These are phyloP conservation scores for Xylariaceae sp. DNA, from an alignment of 2,329 filamentous ascomycete genomes.

Conservation along the genomic window DNA sequence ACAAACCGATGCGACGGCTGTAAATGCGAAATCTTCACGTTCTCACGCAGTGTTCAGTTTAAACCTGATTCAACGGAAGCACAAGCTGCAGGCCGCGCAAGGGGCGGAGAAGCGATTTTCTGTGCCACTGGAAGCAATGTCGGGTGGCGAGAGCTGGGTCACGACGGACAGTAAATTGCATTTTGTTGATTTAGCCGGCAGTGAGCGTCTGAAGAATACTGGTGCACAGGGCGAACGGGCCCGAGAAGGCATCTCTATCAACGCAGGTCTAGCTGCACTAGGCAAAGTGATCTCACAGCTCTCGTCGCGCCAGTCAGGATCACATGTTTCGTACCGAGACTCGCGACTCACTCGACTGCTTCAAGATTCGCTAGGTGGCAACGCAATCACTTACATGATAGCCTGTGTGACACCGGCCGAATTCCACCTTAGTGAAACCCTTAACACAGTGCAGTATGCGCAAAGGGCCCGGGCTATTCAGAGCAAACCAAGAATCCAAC, in stretches of 20 bases:
- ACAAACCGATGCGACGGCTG: slow-evolving; percentile 93
- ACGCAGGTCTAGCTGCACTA: slow-evolving; percentile 86
- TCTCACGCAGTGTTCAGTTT: slow-evolving; percentile 97
- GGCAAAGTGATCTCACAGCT: slow-evolving; percentile 98
- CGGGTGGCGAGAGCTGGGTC: slow-evolving; percentile 60
- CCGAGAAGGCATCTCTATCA: slow-evolving; percentile 96
- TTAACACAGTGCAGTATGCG: slow-evolving; percentile 97
- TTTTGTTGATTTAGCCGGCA: slow-evolving; percentile 96
- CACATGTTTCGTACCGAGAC: slow-evolving; percentile 95
- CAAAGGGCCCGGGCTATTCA: slow-evolving; percentile 94
- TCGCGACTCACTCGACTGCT: slow-evolving; percentile 93
- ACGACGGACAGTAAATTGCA: slow-evolving; percentile 98
- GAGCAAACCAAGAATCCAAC: slow-evolving; percentile 94
- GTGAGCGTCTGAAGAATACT: slow-evolving; percentile 95
- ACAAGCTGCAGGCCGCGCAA: slow-evolving; percentile 47
- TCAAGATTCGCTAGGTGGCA: slow-evolving; percentile 93
- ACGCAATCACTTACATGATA: slow-evolving; percentile 99
- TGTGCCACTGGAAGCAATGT: slow-evolving; percentile 76
- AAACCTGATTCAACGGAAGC: slow-evolving; percentile 84
- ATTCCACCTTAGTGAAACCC: slow-evolving; percentile 93
- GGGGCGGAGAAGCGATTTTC: slow-evolving; percentile 79
- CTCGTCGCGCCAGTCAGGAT: slow-evolving; percentile 79
- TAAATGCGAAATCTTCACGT: slow-evolving; percentile 95
- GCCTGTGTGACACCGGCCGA: slow-evolving; percentile 95
- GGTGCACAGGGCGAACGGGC: slow-evolving; percentile 91